A percentile compares a stretch with the other conserved stretches of the same genome.
phyloP scores from a whole-genome alignment of 352 stramenopile genomes.

The Pythium grandisporangium region DNA sequence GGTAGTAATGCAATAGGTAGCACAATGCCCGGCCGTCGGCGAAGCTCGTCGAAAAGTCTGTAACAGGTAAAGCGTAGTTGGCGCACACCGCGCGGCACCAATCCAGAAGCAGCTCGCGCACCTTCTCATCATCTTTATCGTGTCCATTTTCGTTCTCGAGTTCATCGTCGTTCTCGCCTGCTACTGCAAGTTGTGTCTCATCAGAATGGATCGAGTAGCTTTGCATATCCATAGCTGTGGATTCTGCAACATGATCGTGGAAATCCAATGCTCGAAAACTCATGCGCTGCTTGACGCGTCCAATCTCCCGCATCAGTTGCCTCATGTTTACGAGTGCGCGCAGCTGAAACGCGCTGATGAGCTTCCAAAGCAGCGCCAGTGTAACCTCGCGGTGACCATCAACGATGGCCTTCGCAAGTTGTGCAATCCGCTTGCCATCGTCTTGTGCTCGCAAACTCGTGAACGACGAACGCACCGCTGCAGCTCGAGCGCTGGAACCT shows the following conservation, averaged over 20 bases:
- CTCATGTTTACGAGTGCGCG: conserved; percentile 73
- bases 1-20: conserved; percentile 94
- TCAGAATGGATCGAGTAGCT: conserved; percentile 3
- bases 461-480: conserved; percentile 13
- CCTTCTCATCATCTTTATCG: conserved; percentile 6
- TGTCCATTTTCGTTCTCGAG: conserved; percentile 14
- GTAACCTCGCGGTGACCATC: conserved; percentile 93
- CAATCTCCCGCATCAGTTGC: conserved; percentile 73
- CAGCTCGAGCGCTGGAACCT: too few species aligned
- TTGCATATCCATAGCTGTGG: not conserved
- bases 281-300: conserved; percentile 54
- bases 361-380: conserved; percentile 91
- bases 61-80: conserved; percentile 79
- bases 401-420: conserved; percentile 91
- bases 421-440: conserved; percentile 47
- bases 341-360: conserved; percentile 90
- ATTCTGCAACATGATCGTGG: conserved; percentile 16
- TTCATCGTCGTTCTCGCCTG: conserved; percentile 21
- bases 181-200: conserved; percentile 20
- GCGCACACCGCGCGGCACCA: conserved; percentile 92
- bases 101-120: conserved; percentile 73
- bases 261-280: conserved; percentile 59
- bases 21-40: conserved; percentile 90
- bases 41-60: conserved; percentile 91
- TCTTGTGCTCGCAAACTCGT: conserved; percentile 34